phyloP scores from a whole-genome alignment of 75 land plant species.

The Gnetum montanum region DNA sequence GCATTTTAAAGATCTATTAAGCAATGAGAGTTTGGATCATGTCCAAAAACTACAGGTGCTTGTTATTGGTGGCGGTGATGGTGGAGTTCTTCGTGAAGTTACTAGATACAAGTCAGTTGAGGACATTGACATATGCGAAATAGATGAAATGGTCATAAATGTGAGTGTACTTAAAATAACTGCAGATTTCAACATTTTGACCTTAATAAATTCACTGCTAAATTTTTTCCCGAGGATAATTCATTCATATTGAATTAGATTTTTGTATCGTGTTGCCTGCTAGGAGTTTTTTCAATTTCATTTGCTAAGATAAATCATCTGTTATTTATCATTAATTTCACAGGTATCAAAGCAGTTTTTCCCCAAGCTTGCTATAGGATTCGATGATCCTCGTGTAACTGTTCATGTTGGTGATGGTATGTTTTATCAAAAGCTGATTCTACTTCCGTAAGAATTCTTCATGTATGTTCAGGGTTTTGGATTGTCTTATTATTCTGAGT shows the following conservation, averaged over 20 bases:
- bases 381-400: slow-evolving; percentile 78
- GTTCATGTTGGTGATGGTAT: slow-evolving; percentile 93
- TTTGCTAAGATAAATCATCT: too few relatives aligned
- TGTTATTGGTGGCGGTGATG: slow-evolving; percentile 75
- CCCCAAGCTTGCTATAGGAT: slow-evolving; percentile 79
- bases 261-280: too few relatives aligned
- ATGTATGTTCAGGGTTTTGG: background rate
- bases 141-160: slow-evolving; percentile 63
- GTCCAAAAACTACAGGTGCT: too few relatives aligned
- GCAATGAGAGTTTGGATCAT: too few relatives aligned
- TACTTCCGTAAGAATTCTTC: background rate
- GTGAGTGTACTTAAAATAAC: slow-evolving; percentile 16
- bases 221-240: background rate
- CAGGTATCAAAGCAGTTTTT: slow-evolving; percentile 92
- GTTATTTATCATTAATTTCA: too few relatives aligned
- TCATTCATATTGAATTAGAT: too few relatives aligned
- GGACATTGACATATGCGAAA: slow-evolving; percentile 63
- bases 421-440: too few relatives aligned
- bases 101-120: slow-evolving; percentile 53
- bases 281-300: too few relatives aligned
- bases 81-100: slow-evolving; percentile 62
- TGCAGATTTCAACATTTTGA: too few relatives aligned
- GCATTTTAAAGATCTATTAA: too few relatives aligned
- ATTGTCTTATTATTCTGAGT: background rate
- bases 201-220: background rate